Conservation (phyloP, 306 rosid species). For the Inga laurina region DNA sequence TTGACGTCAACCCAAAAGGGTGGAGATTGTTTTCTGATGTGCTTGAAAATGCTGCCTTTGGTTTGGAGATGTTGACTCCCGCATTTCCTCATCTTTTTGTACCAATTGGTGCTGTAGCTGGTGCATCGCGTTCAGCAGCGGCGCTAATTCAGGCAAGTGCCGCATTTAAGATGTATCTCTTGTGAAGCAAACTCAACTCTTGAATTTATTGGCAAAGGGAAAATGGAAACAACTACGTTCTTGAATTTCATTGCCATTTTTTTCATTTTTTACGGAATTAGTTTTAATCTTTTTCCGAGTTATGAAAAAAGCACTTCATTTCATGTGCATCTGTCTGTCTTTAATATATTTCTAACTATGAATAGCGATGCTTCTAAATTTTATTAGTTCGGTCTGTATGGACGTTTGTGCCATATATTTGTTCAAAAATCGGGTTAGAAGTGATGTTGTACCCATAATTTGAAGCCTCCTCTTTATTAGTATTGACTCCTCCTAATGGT, state of each 20-base stretch:
- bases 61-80: constrained; percentile 88
- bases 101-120: constrained; percentile 82
- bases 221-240: not conserved
- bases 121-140: constrained; percentile 88
- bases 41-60: constrained; percentile 89
- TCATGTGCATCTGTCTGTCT: not conserved
- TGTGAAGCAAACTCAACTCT: not conserved
- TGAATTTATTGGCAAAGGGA: not conserved
- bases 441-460: not conserved
- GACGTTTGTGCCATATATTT: not conserved
- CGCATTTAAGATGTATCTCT: not conserved
- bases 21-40: constrained; percentile 97
- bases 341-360: not conserved
- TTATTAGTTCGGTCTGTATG: not conserved
- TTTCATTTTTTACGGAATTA: not conserved
- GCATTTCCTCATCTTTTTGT: constrained; percentile 79
- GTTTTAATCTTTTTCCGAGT: not conserved
- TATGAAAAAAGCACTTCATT: not conserved
- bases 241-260: constrained; percentile 3
- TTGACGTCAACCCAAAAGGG: constrained; percentile 90
- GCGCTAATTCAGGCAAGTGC: constrained; percentile 52
- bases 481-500: not conserved
- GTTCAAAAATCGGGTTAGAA: not conserved
- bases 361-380: not conserved
- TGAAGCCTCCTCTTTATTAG: not conserved